Percentiles rank a stretch among this genome's conserved stretches.
Conservation (phyloP, 2,329 filamentous ascomycete genomes). For the Alternaria incomplexa region DNA sequence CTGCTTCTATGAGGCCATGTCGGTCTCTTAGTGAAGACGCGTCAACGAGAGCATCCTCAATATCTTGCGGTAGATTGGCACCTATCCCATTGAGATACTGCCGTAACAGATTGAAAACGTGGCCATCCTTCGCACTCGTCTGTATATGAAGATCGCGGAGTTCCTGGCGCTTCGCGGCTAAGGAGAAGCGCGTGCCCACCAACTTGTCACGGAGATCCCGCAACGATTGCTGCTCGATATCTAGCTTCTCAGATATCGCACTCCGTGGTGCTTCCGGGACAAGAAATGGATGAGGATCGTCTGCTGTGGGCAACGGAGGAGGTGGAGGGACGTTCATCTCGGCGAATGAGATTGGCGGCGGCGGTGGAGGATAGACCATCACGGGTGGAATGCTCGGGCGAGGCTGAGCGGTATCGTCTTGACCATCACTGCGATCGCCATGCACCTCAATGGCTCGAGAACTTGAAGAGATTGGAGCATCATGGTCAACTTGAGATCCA, state of each 20-base stretch:
- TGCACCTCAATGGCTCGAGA: not conserved
- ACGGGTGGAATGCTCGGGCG: not conserved
- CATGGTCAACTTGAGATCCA: not conserved
- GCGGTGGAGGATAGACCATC: not conserved
- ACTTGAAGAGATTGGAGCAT: not conserved
- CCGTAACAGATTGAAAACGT: not conserved
- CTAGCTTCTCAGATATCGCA: not conserved
- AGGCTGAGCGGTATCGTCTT: not conserved
- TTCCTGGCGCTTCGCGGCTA: not conserved
- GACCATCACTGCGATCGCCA: not conserved
- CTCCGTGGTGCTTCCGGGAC: not conserved
- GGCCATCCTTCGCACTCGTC: not conserved
- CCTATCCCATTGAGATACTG: not conserved
- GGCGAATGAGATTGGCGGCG: not conserved
- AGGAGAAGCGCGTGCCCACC: not conserved
- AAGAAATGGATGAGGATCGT: not conserved
- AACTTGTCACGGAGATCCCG: not conserved
- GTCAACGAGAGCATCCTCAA: not conserved
- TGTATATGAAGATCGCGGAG: not conserved
- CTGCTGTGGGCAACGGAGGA: not conserved
- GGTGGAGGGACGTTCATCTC: not conserved
- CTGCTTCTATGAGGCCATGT: not conserved
- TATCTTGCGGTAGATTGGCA: not conserved
- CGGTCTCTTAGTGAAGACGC: slow-evolving; percentile 4
- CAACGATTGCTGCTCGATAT: not conserved